phyloP scores from a whole-genome alignment of 163 green algal species.

The Chlorella variabilis region DNA sequence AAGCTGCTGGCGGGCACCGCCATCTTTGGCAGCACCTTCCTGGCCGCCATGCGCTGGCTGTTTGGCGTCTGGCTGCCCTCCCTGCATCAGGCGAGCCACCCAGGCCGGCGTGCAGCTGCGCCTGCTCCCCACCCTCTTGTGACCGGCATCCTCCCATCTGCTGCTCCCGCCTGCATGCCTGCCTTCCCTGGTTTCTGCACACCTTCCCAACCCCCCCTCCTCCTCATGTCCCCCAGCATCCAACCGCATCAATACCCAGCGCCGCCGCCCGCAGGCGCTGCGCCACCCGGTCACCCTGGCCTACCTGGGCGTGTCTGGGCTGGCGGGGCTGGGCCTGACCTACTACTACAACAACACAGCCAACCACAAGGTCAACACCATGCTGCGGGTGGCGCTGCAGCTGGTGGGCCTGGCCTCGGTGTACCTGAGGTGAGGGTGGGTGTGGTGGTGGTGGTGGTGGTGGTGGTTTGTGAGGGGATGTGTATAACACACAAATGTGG shows the following conservation, averaged over 20 bases:
- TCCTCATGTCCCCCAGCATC: no score
- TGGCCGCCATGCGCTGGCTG: conserved; percentile 43
- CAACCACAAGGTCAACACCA: conserved; percentile 48
- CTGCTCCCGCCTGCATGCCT: no score
- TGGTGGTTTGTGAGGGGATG: not conserved
- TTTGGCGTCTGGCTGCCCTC: conserved; percentile 60
- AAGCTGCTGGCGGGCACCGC: conserved; percentile 41
- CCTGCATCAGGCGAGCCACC: conserved; percentile 35
- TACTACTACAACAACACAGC: conserved; percentile 68
- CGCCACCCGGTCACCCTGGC: conserved; percentile 11
- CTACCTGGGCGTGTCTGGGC: conserved; percentile 54
- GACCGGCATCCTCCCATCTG: not conserved
- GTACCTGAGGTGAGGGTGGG: conserved; percentile 5
- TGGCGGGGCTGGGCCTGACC: conserved; percentile 59
- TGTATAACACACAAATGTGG: no score
- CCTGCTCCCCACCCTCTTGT: not conserved
- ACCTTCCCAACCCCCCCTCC: no score
- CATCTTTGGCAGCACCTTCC: conserved; percentile 55
- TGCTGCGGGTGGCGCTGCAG: conserved; percentile 60
- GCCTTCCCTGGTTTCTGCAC: not conserved
- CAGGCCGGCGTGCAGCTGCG: no score
- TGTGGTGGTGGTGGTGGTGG: not conserved
- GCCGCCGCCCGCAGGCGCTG: conserved; percentile 8
- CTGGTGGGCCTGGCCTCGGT: conserved; percentile 55
- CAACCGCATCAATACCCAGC: no score